A percentile compares a stretch with the other conserved stretches of the same genome.
Conservation (phyloP, 2,329 filamentous ascomycete species). For the Hypoxylon sp. region DNA sequence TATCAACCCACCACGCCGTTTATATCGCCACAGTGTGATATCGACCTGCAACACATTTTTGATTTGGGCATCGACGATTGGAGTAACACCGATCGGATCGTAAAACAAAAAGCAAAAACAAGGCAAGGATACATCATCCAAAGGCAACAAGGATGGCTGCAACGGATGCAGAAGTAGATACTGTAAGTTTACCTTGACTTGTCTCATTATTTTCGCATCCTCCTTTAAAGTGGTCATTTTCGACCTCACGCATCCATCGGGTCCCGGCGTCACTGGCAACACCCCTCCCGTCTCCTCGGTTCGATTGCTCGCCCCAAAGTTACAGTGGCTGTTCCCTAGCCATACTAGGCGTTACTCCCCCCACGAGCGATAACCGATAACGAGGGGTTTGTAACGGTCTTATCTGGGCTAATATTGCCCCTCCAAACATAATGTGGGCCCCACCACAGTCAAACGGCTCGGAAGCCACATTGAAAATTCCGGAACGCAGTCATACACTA, state of each 20-base stretch:
- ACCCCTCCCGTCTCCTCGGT: slow-evolving; percentile 13
- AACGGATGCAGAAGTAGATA: slow-evolving; percentile 36
- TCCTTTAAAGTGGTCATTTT: slow-evolving; percentile 23
- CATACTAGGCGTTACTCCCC: slow-evolving; percentile 10
- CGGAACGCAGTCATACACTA: slow-evolving; percentile 39
- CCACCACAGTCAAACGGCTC: slow-evolving; percentile 25
- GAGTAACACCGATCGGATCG: slow-evolving; percentile 25
- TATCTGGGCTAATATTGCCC: slow-evolving; percentile 29
- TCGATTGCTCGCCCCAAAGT: neutral
- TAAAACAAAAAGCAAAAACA: slow-evolving; percentile 19
- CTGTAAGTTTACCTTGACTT: slow-evolving; percentile 38
- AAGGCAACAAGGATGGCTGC: slow-evolving; percentile 32
- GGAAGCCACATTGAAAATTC: slow-evolving; percentile 46
- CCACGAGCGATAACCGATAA: slow-evolving; percentile 24
- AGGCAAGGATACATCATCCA: slow-evolving; percentile 23
- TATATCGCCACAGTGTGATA: slow-evolving; percentile 32
- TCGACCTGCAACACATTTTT: slow-evolving; percentile 31
- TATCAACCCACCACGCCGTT: slow-evolving; percentile 29
- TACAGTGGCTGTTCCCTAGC: slow-evolving; percentile 11
- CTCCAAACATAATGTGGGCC: slow-evolving; percentile 34
- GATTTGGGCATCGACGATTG: slow-evolving; percentile 33
- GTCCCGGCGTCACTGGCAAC: slow-evolving; percentile 25
- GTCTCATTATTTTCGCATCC: slow-evolving; percentile 25
- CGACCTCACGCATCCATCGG: slow-evolving; percentile 30
- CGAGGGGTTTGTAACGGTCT: slow-evolving; percentile 24